Base-by-base conservation (phyloP, 306 rosid genomes). In the Luffa aegyptiaca region DNA sequence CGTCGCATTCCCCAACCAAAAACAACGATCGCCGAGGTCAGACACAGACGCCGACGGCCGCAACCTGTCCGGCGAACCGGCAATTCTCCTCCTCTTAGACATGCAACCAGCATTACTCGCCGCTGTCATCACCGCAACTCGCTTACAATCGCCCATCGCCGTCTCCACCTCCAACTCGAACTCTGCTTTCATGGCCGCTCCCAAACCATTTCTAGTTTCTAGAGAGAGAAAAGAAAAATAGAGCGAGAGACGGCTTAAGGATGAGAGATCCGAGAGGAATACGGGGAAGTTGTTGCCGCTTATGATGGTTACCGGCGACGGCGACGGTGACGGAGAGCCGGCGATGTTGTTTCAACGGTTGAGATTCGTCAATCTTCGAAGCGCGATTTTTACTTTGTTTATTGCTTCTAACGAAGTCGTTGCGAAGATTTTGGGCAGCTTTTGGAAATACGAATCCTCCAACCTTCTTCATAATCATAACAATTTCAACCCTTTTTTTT, bases 31-130 rank as follows among this genome's bases (percentile, higher is more conserved):
- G 4, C 18, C 65, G 21, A 49, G 66, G 16, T 65, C 76, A 68
- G 65, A 39, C 33, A 9, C 53, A 66, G 76, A 64, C 46, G 76
- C 12, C 37, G 58, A 42, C 5, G 42, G 17, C 10, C 49, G 39
- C 42, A 78, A 78, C 4, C 44, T 44, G 70, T 46, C 64, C 35
- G 81, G 20, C 26, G 77, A 73, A 80, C 59, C 81, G 46, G 52
- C 16, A 56, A 79, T 64, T 82, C 85, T 92, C 79, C 87, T 86
- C 77, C 85, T 90, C 85, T 92, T 94, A 6, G 93, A 85, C 73
- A 81, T 44, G 69, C 35, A 73, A 26, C 80, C 77, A 46, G 68
- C n/a, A 51, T 42, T 68, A n/a, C 59, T 70, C 11, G 88, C 79
- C 76, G 82, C 65, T 51, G 86, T 88, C 61, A 82, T 83, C 16